Conservation (phyloP, 768 basidiomycete genomes). For the Leccinum longicurvipes region DNA sequence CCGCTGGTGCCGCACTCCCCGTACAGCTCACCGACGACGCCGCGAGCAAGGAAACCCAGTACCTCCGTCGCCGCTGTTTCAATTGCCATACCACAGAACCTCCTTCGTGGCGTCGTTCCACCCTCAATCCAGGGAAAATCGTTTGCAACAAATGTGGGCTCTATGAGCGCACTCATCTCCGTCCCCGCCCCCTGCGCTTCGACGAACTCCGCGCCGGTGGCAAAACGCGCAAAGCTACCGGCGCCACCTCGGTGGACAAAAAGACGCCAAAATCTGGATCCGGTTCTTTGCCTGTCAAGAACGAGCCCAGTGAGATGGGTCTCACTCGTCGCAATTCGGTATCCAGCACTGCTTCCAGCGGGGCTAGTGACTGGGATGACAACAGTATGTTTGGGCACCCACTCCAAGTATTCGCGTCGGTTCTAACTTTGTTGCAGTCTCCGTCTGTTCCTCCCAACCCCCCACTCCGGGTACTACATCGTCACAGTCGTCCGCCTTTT, state of each 20-base stretch:
- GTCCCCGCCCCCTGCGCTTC: constrained; percentile 79
- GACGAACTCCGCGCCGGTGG: constrained; percentile 86
- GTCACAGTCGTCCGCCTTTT: constrained; percentile 60
- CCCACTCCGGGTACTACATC: constrained; percentile 46
- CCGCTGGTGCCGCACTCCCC: constrained; percentile 44
- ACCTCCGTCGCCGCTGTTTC: constrained; percentile 82
- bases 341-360: constrained; percentile 51
- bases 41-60: constrained; percentile 87
- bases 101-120: constrained; percentile 82
- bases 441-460: constrained; percentile 33
- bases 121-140: constrained; percentile 88
- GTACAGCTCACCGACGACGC: constrained; percentile 91
- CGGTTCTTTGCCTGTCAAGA: constrained; percentile 52
- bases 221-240: constrained; percentile 60
- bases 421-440: constrained; percentile 16
- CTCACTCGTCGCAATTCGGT: constrained; percentile 60
- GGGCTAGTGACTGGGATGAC: constrained; percentile 78
- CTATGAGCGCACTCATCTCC: constrained; percentile 85
- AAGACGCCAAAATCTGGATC: constrained; percentile 34
- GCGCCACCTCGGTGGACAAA: constrained; percentile 26
- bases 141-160: constrained; percentile 94
- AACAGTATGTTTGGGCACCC: constrained; percentile 47
- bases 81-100: constrained; percentile 93
- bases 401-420: background rate
- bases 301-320: constrained; percentile 54